phyloP scores from a whole-genome alignment of 176 grass and related monocot genomes.

The Rhipidocladum racemiflorum region DNA sequence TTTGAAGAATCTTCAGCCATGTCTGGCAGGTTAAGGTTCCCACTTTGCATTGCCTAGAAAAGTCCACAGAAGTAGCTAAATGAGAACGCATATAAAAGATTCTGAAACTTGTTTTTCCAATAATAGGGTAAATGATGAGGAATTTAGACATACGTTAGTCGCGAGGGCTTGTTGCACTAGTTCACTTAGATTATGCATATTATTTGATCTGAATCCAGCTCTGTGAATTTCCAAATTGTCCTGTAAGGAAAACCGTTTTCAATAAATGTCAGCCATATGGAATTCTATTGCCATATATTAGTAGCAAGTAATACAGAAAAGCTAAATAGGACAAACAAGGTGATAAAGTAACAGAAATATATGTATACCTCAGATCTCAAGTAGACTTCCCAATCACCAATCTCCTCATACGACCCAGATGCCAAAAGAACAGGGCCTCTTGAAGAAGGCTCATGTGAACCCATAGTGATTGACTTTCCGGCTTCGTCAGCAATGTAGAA shows the following conservation, averaged over 20 bases:
- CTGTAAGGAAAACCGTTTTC: slow-evolving; percentile 41
- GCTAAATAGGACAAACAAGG: background rate
- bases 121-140: slow-evolving; percentile 32
- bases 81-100: background rate
- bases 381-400: slow-evolving; percentile 79
- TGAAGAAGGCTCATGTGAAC: slow-evolving; percentile 45
- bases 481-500: slow-evolving; percentile 89
- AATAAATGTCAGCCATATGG: slow-evolving; percentile 19
- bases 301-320: slow-evolving; percentile 13
- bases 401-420: slow-evolving; percentile 63
- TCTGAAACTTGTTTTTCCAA: background rate
- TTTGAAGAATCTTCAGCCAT: slow-evolving; percentile 77
- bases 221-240: slow-evolving; percentile 71
- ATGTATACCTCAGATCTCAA: slow-evolving; percentile 68
- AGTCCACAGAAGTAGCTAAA: slow-evolving; percentile 15
- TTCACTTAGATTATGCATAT: slow-evolving; percentile 93
- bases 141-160: slow-evolving; percentile 61
- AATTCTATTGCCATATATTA: slow-evolving; percentile 15
- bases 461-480: slow-evolving; percentile 62
- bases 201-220: slow-evolving; percentile 79
- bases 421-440: slow-evolving; percentile 74
- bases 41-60: slow-evolving; percentile 80
- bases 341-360: slow-evolving; percentile 19
- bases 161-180: slow-evolving; percentile 74
- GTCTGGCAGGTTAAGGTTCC: slow-evolving; percentile 71